A percentile compares a stretch with the other conserved stretches of the same genome.
These are phyloP conservation scores for Urtica urens DNA, from an alignment of 306 rosid genomes.

Conservation along the genomic window DNA sequence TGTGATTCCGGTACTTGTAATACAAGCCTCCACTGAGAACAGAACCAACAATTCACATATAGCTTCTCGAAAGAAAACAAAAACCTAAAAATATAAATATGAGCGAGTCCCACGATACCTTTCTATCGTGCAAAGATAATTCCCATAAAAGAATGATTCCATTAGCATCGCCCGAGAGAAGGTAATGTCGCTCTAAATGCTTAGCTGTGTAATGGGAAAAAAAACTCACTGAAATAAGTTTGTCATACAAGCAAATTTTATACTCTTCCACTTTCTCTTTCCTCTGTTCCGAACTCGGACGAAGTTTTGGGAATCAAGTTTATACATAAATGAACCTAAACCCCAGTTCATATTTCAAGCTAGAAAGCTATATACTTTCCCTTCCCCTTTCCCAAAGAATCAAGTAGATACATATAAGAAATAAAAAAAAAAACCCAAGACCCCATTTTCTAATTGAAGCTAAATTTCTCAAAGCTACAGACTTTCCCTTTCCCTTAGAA, in stretches of 20 bases:
- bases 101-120: conserved; percentile 34
- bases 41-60: not conserved
- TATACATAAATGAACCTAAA: too few species aligned
- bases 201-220: conserved; percentile 36
- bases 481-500: too few species aligned
- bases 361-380: too few species aligned
- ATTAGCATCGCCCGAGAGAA: conserved; percentile 81
- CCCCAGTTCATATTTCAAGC: too few species aligned
- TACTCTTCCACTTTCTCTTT: not conserved
- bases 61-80: not conserved
- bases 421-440: too few species aligned
- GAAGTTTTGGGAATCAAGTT: too few species aligned
- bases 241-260: too few species aligned
- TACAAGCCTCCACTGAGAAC: conserved; percentile 66
- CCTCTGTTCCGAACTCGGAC: not conserved
- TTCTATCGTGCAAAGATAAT: conserved; percentile 40
- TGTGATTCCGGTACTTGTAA: conserved; percentile 58
- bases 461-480: too few species aligned
- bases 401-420: too few species aligned
- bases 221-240: not conserved
- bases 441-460: too few species aligned
- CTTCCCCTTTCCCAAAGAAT: too few species aligned
- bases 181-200: conserved; percentile 53
- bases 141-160: conserved; percentile 79
- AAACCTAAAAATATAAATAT: not conserved